Base-by-base conservation (phyloP, 192 early-diverging fungal genomes). In the Coemansia sp. region DNA sequence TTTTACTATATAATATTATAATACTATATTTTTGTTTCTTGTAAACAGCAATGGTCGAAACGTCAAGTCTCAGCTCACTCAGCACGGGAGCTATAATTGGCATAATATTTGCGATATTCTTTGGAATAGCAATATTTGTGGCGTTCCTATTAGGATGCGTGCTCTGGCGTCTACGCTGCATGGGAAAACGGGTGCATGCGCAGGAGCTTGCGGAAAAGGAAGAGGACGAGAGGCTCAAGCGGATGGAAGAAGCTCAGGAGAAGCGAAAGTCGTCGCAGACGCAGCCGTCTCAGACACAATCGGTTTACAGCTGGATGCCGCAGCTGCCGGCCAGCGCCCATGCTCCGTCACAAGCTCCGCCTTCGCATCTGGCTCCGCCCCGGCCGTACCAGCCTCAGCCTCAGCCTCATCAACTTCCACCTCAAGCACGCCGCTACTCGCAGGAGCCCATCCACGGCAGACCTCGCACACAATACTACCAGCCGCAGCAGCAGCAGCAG, bases 91-190 rank as follows among this genome's bases (percentile, higher is more conserved):
- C 57, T 23, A 59, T 59, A 18, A 41, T 59, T 19, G 57, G 57
- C 57, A 15, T 59, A 32, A 59, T 59, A 32, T 40, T 59, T 41
- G 57, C 57, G 4, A 59, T 59, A 15, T 59, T 59, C 39, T 41
- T 59, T n/a, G 57, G 57, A 9, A 9, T 59, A 9, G n/a, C 57
- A 16, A 15, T 59, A 0, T 9, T 59, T 10, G 57, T 59, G 9
- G 57, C 38, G 15, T 59, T 59, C n/a, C n/a, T 59, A 0, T 16
- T 59, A 6, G 57, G 57, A 0, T 40, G 32, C 12, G 57, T 59
- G 57, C 57, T 59, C 39, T 41, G 32, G 57, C 57, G 57, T 15
- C 57, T 59, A n/a, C 57, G 57, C 57, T 41, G 39, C 57, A 59
- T 39, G 38, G 39, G 57, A 32, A 18, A 23, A 38, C 38, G 39